phyloP scores from a whole-genome alignment of 495 filamentous ascomycete species.

The Entonaema liquescens region DNA sequence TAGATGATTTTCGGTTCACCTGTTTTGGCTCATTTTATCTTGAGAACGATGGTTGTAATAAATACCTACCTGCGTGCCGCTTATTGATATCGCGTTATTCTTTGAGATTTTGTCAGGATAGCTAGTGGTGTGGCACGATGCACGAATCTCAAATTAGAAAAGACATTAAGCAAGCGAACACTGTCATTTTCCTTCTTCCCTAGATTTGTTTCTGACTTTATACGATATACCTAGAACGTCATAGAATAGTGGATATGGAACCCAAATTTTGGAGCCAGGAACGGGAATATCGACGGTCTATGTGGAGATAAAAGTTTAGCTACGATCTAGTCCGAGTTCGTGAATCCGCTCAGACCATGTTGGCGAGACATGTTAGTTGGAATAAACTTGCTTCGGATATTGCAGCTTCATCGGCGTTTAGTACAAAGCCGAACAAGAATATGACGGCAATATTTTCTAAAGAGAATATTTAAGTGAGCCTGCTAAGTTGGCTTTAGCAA shows the following conservation, averaged over 20 bases:
- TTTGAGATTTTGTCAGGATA: not conserved
- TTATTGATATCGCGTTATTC: no score
- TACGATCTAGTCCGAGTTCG: not conserved
- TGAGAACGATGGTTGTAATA: no score
- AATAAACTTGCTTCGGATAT: conserved; percentile 20
- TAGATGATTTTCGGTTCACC: no score
- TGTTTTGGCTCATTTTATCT: no score
- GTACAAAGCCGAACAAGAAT: conserved; percentile 22
- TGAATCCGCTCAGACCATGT: not conserved
- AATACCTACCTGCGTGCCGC: no score
- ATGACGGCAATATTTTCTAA: not conserved
- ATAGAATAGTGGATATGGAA: not conserved
- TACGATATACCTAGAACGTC: not conserved
- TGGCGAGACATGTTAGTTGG: not conserved
- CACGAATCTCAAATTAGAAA: not conserved
- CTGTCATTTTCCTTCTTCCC: no score
- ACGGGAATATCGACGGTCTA: not conserved
- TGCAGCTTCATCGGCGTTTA: conserved; percentile 23
- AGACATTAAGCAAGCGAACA: no score
- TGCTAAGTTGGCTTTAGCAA: not conserved
- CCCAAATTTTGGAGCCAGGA: no score
- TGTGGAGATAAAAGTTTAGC: not conserved
- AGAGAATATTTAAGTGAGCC: conserved; percentile 5
- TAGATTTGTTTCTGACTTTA: not conserved
- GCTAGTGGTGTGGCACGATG: not conserved